phyloP scores from a whole-genome alignment of 1,139 yeast genomes.

The Meyerozyma guilliermondii region DNA sequence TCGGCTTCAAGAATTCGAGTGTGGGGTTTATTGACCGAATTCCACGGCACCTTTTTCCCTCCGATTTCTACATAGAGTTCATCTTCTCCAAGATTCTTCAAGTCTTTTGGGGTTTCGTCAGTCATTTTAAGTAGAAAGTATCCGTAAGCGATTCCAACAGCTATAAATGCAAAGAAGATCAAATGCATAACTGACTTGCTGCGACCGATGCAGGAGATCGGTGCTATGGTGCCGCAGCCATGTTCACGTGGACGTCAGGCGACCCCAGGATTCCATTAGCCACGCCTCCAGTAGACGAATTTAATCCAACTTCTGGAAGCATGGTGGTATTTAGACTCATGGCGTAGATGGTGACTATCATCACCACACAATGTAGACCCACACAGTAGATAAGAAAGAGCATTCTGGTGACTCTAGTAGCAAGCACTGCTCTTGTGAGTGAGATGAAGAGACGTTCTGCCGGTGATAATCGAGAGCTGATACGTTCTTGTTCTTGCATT shows the following conservation, averaged over 20 bases:
- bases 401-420: conserved; percentile 69
- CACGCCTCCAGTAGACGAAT: conserved; percentile 44
- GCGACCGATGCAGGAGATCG: background rate
- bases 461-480: conserved; percentile 68
- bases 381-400: conserved; percentile 70
- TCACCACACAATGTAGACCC: conserved; percentile 69
- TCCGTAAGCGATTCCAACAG: background rate
- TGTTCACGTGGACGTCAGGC: conserved; percentile 5
- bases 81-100: too few relatives aligned
- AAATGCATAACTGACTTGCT: background rate
- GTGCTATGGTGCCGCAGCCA: background rate
- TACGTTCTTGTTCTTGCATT: conserved; percentile 71
- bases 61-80: conserved; percentile 24
- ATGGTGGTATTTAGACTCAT: conserved; percentile 44
- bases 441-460: conserved; percentile 74
- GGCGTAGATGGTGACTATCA: conserved; percentile 58
- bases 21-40: conserved; percentile 38
- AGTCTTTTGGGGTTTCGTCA: too few relatives aligned
- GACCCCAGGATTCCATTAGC: conserved; percentile 16
- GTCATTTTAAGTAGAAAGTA: background rate
- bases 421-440: conserved; percentile 67
- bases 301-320: conserved; percentile 46
- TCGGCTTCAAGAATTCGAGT: conserved; percentile 32
- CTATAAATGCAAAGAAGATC: background rate
- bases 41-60: conserved; percentile 34